Evolutionary conservation across 164 flowering plant species (phyloP).

Genomic region (Taxillus chinensis): DNA sequence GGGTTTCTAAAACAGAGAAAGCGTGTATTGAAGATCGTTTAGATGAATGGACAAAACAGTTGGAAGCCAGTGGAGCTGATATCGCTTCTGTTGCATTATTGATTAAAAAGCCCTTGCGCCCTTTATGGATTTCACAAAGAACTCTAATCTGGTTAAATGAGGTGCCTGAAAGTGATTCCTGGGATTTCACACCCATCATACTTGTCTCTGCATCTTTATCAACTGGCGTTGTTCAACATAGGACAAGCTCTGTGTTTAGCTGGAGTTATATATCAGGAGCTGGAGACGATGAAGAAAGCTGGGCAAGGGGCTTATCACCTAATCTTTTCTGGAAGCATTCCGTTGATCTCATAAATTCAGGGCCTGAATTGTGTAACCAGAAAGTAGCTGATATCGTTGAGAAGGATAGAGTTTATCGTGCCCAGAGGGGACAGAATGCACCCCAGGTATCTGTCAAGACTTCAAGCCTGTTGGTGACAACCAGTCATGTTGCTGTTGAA

Average conservation of each 20-base stretch:
- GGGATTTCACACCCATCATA: slow-evolving; percentile 90
- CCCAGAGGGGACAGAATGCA: slow-evolving; percentile 59
- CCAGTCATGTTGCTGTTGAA: slow-evolving; percentile 9
- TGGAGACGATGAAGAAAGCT: slow-evolving; percentile 99
- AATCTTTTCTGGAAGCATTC: slow-evolving; percentile 75
- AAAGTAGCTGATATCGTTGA: slow-evolving; percentile 87
- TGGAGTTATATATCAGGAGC: slow-evolving; percentile 96
- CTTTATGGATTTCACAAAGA: slow-evolving; percentile 89
- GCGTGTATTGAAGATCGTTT: slow-evolving; percentile 54
- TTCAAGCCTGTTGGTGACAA: slow-evolving; percentile 14
- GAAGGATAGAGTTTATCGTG: slow-evolving; percentile 65
- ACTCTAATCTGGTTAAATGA: slow-evolving; percentile 90
- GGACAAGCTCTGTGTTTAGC: slow-evolving; percentile 69
- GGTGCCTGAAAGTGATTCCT: slow-evolving; percentile 80
- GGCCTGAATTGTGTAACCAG: slow-evolving; percentile 71
- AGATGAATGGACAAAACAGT: slow-evolving; percentile 61
- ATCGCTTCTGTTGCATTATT: slow-evolving; percentile 49
- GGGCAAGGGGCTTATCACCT: slow-evolving; percentile 85
- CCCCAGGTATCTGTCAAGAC: slow-evolving; percentile 53
- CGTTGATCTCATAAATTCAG: slow-evolving; percentile 57
- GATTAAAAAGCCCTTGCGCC: slow-evolving; percentile 75
- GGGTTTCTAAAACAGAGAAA: slow-evolving; percentile 77
- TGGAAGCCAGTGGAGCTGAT: slow-evolving; percentile 84
- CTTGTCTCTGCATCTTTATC: slow-evolving; percentile 76
- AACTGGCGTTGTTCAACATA: slow-evolving; percentile 32